Evolutionary conservation across 345 rosid genomes (phyloP).

Genomic region (Eucalyptus lansdowneana): DNA sequence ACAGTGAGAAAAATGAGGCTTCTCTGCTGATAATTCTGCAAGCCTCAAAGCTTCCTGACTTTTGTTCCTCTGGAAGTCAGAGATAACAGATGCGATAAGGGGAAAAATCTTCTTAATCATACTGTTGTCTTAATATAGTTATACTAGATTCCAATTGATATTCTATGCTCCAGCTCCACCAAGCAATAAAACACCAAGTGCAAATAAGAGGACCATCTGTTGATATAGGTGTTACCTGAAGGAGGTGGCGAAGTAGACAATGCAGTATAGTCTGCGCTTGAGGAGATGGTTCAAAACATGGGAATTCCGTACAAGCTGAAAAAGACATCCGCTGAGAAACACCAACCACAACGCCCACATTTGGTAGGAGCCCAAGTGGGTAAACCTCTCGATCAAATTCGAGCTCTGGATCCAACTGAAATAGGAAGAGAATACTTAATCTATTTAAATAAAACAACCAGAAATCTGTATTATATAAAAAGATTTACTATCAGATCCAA

Average conservation of each 20-base stretch:
- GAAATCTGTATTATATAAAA: not conserved
- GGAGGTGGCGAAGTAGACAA: slow-evolving; percentile 94
- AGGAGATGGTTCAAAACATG: slow-evolving; percentile 97
- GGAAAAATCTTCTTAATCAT: not conserved
- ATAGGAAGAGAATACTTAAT: not conserved
- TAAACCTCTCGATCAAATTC: slow-evolving; percentile 98
- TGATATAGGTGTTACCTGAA: slow-evolving; percentile 49
- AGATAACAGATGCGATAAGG: slow-evolving; percentile 1
- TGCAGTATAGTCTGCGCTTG: slow-evolving; percentile 97
- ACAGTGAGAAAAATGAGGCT: slow-evolving; percentile 95
- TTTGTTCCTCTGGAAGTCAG: slow-evolving; percentile 63
- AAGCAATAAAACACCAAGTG: not conserved
- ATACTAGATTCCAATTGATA: not conserved
- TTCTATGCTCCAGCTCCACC: not conserved
- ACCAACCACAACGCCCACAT: slow-evolving; percentile 92
- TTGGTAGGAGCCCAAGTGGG: slow-evolving; percentile 95
- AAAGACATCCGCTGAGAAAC: slow-evolving; percentile 94
- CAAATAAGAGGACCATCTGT: not conserved
- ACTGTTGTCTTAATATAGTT: not conserved
- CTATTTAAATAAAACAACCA: not conserved
- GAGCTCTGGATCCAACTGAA: slow-evolving; percentile 93
- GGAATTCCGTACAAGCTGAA: slow-evolving; percentile 96
- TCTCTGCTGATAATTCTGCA: slow-evolving; percentile 88
- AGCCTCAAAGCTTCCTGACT: slow-evolving; percentile 70
- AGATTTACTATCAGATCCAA: not conserved